Conservation (phyloP, 164 flowering plant species). For the Taxillus chinensis region DNA sequence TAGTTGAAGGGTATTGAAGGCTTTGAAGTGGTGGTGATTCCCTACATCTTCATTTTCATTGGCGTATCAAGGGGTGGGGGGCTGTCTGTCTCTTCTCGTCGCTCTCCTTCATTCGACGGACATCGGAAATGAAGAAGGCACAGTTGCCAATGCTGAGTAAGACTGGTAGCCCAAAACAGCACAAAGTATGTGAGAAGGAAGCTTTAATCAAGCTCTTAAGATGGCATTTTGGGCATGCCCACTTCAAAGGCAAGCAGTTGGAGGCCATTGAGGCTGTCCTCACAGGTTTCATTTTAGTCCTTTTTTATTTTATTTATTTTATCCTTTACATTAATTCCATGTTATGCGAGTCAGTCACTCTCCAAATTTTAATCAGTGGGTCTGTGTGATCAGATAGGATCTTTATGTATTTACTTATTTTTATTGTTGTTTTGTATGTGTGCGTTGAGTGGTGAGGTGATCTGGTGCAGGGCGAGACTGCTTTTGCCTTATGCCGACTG, state of each 20-base stretch:
- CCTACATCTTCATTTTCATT: too few relatives aligned
- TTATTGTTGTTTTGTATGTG: background rate
- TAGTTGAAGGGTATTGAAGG: too few relatives aligned
- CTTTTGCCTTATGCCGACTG: slow-evolving; percentile 95
- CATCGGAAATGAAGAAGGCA: slow-evolving; percentile 52
- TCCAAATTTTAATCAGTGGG: too few relatives aligned
- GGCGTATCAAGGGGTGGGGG: too few relatives aligned
- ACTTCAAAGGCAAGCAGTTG: slow-evolving; percentile 77
- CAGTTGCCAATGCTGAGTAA: slow-evolving; percentile 41
- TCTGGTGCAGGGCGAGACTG: slow-evolving; percentile 65
- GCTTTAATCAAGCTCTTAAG: slow-evolving; percentile 59
- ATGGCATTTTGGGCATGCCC: slow-evolving; percentile 77
- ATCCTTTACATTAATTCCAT: background rate
- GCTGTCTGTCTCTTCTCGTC: too few relatives aligned
- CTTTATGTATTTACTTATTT: too few relatives aligned
- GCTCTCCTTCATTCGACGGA: too few relatives aligned
- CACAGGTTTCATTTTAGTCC: slow-evolving; percentile 38
- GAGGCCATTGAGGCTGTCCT: slow-evolving; percentile 84
- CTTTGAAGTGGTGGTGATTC: too few relatives aligned
- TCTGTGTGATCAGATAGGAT: background rate
- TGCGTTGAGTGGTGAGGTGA: background rate
- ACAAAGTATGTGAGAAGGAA: slow-evolving; percentile 30
- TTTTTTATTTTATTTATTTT: background rate
- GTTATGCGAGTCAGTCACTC: background rate
- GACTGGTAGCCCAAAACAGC: slow-evolving; percentile 19